Evolutionary conservation across 352 stramenopile species (phyloP).

Genomic region (Peronospora tabacina): DNA sequence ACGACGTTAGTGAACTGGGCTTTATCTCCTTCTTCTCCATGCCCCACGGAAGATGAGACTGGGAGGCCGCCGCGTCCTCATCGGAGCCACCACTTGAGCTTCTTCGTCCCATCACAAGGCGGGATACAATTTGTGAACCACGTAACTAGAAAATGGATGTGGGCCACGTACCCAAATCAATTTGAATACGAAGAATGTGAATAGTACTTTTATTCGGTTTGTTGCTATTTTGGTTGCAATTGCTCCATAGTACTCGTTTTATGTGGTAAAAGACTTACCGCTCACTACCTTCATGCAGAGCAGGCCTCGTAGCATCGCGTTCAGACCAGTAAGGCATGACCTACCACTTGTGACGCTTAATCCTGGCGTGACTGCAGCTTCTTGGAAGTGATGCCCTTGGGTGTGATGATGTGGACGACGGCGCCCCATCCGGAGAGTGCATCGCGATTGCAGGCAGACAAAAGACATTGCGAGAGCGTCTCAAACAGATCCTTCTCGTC

Average conservation of each 20-base stretch:
- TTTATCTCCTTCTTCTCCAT: conserved; percentile 62
- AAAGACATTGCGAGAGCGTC: conserved; percentile 95
- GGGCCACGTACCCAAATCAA: not conserved
- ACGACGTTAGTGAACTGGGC: conserved; percentile 48
- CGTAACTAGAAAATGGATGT: not conserved
- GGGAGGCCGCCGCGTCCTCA: conserved; percentile 4
- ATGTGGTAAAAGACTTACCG: conserved; percentile 1
- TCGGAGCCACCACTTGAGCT: conserved; percentile 7
- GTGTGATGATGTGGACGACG: conserved; percentile 97
- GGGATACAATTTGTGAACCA: conserved; percentile 3
- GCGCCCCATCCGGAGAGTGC: conserved; percentile 96
- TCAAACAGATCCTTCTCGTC: conserved; percentile 96
- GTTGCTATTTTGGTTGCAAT: conserved; percentile 4
- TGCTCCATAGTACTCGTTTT: not conserved
- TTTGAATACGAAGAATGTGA: no score
- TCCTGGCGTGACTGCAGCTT: conserved; percentile 78
- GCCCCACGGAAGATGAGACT: conserved; percentile 42
- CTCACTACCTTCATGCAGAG: not conserved
- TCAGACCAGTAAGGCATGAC: conserved; percentile 9
- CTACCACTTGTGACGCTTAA: conserved; percentile 26
- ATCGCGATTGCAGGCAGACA: conserved; percentile 97
- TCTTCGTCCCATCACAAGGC: conserved; percentile 15
- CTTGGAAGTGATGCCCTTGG: conserved; percentile 76
- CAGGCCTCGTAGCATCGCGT: not conserved
- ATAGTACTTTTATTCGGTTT: not conserved